These are phyloP conservation scores for Alopecurus myosuroides DNA, from an alignment of 176 grass and related monocot genomes.

Conservation along the genomic window DNA sequence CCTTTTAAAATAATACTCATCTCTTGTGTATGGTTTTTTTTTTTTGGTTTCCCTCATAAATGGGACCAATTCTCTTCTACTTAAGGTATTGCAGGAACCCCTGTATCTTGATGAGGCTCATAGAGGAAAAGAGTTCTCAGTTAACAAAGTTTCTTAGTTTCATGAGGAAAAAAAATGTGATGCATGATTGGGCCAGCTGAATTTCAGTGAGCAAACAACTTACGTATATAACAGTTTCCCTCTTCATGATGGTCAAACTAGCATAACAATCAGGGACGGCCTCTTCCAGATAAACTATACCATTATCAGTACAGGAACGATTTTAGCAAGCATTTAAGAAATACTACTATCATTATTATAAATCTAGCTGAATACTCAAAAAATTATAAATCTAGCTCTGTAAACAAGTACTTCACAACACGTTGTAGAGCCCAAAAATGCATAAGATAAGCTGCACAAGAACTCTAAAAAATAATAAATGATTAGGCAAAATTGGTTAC, in stretches of 20 bases:
- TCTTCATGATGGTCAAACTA: neutral
- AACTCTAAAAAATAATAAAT: neutral
- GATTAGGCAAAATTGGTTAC: conserved; percentile 38
- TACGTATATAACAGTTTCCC: neutral
- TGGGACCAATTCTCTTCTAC: neutral
- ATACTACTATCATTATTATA: neutral
- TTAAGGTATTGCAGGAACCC: neutral
- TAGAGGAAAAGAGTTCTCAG: neutral
- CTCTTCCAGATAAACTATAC: neutral
- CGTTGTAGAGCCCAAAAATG: conserved; percentile 5
- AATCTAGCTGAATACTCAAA: too few species aligned
- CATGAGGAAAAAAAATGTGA: neutral
- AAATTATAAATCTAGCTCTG: neutral
- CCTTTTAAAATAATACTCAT: neutral
- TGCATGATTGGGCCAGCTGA: neutral
- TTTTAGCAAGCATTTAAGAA: neutral
- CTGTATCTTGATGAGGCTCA: neutral
- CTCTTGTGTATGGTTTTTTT: neutral
- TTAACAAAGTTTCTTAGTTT: conserved; percentile 1
- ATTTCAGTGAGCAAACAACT: neutral
- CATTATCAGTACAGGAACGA: neutral
- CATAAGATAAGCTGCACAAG: neutral
- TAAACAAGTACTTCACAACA: neutral
- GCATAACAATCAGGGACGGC: neutral
- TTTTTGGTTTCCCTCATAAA: neutral